Evolutionary conservation across 345 rosid species (phyloP), one percentile per base, ranked within the genome.

Genomic region (Ceriops zippeliana): DNA sequence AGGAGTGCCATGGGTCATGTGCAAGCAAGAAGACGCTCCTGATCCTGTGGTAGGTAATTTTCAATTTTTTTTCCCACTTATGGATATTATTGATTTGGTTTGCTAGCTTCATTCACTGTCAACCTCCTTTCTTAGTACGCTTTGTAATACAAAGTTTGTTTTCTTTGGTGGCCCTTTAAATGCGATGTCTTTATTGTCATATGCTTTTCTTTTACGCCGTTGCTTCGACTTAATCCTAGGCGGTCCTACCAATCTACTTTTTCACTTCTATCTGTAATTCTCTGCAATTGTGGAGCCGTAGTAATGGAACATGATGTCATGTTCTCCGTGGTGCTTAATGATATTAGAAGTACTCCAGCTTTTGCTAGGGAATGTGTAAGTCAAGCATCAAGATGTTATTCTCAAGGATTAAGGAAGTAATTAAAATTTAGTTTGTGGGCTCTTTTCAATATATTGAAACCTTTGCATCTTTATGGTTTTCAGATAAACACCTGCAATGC

Each of bases 1-100:
- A 10, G 86, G 84, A 32, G 86, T 83, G 22, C 86, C 86, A 30
- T 83, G 86, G 86, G 78, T 83, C 22, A 83, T 83, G 86, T 83
- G 84, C 83, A 83, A 83, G 75, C 83, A 83, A 78, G 79, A 83
- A 1, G 84, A 83, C 60, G 84, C 84, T 13, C 86, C 86, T 58
- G 82, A 83, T 67, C 84, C 84, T 24, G 71, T 83, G 53, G 80
- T 63, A 47, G 63, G 73, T 60, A 8, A 52, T 38, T 63, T 42
- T 42, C 49, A 13, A 42, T 42, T 42, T 6, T 37, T 28, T 21
- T 70, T 59, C 8, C 7, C 7, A 17, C 13, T 0, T 5, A 20
- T 32, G 31, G 26, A 22, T 54, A 26, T 56, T 27, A 16, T 19
- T 67, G 13, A 1, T 38, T 47, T 65, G 58, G 32, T 72, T 17